Evolutionary conservation across 306 rosid species (phyloP), one percentile per base, ranked within the genome.

Genomic region (Gastrolobium bilobum): DNA sequence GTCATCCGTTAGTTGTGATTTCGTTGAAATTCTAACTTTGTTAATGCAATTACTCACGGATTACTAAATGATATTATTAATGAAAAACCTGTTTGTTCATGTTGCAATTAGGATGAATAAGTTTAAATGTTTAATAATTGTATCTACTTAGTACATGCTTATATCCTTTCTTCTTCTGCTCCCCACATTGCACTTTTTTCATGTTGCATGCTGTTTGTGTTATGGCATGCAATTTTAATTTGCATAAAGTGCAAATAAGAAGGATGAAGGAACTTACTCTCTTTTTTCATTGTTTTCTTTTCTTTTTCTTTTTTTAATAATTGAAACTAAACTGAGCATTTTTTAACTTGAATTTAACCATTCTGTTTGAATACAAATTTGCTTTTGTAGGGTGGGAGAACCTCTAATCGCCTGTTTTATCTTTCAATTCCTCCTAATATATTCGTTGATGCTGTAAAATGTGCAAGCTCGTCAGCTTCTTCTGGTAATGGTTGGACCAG

Each of bases 361-460:
- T 76, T 87, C 42, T 61, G 74, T 73, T 71, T 78, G 60, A 88
- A 59, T 61, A 31, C 3, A 67, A 60, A 81, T 70, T 54, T 62
- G 68, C 74, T 76, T 82, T 79, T 84, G 89, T 84, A 93, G 98
- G 92, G 79, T 51, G 92, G 97, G 77, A 87, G 86, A 83, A 74
- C 89, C 60, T 90, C 98, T 60, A 86, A 91, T 84, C 98, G 98
- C 86, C 97, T 93, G 62, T 93, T 87, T 79, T 93, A 93, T 86
- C 92, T 93, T 52, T 93, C 98, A 68, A 82, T 90, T 83, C 98
- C 98, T 84, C 98, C 98, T 56, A 91, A 91, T 79, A 88, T 93
- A 66, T 93, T 93, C 83, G 63, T 87, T 44, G 93, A 90, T 54
- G 97, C 98, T 47, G 98, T 93, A 47, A 89, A 86, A 80, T 91